Conservation (phyloP, 805 yeast genomes). For the Starmerella tilneyi region DNA sequence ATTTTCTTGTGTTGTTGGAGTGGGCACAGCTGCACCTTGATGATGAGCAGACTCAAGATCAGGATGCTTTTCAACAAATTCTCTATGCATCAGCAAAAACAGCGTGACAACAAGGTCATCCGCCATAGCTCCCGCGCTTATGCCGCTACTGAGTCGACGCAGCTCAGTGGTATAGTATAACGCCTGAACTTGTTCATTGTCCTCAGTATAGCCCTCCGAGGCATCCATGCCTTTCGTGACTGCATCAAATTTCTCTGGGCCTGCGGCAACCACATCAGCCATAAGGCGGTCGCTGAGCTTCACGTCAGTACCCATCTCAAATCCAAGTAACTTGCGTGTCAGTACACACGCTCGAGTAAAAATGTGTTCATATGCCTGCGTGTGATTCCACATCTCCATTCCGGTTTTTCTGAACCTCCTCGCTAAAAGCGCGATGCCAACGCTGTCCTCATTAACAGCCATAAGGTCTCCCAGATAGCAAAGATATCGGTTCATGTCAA, state of each 20-base stretch:
- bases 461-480: conserved; percentile 51
- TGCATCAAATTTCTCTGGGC: conserved; percentile 31
- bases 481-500: conserved; percentile 61
- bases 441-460: conserved; percentile 44
- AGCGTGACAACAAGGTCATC: conserved; percentile 17
- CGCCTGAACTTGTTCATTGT: conserved; percentile 13
- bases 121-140: conserved; percentile 16
- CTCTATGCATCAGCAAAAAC: conserved; percentile 6
- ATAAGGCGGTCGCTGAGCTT: conserved; percentile 46
- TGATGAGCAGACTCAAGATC: too few species aligned
- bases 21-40: not conserved
- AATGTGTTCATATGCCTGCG: conserved; percentile 55
- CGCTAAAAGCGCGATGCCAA: conserved; percentile 48
- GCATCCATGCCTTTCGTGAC: conserved; percentile 8
- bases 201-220: not conserved
- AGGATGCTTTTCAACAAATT: not conserved
- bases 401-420: conserved; percentile 71
- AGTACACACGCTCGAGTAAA: conserved; percentile 45
- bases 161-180: conserved; percentile 16
- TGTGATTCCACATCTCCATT: conserved; percentile 59
- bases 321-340: conserved; percentile 37
- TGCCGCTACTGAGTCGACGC: conserved; percentile 13
- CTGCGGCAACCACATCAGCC: conserved; percentile 36
- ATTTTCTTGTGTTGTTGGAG: too few species aligned
- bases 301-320: conserved; percentile 29